Evolutionary conservation across 768 basidiomycete genomes (phyloP).

Genomic region (Panaeolus papilionaceus): DNA sequence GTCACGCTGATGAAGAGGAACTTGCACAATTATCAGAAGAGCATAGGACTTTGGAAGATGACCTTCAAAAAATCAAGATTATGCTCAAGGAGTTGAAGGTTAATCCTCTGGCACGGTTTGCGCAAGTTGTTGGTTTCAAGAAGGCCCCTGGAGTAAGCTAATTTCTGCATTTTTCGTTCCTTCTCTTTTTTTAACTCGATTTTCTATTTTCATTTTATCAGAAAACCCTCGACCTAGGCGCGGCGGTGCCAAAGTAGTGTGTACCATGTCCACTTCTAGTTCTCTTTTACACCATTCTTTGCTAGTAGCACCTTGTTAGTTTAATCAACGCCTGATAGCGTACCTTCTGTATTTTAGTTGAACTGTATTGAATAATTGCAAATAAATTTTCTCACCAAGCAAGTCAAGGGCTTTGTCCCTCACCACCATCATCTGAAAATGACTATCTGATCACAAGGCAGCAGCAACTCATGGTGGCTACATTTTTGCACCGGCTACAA

Average conservation of each 20-base stretch:
- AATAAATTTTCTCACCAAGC: background rate
- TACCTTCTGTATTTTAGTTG: too few relatives aligned
- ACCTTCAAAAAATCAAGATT: background rate
- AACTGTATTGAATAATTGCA: background rate
- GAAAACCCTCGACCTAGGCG: background rate
- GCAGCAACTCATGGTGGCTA: constrained; percentile 5
- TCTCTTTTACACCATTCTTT: too few relatives aligned
- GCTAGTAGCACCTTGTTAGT: too few relatives aligned
- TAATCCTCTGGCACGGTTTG: background rate
- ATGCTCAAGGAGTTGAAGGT: constrained; percentile 2
- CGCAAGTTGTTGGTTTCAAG: background rate
- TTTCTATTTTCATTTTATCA: background rate
- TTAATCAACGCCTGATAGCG: too few relatives aligned
- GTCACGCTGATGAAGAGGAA: background rate
- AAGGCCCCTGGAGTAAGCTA: background rate
- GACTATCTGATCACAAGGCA: background rate
- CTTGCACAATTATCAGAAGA: background rate
- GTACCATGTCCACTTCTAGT: background rate
- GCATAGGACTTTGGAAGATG: background rate
- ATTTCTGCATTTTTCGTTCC: background rate
- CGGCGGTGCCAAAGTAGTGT: background rate
- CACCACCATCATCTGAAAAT: background rate
- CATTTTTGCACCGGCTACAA: background rate
- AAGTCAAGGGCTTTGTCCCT: background rate
- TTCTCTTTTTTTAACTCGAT: background rate